Base-by-base conservation (phyloP, 1,139 yeast species). In the Spathaspora sp. region DNA sequence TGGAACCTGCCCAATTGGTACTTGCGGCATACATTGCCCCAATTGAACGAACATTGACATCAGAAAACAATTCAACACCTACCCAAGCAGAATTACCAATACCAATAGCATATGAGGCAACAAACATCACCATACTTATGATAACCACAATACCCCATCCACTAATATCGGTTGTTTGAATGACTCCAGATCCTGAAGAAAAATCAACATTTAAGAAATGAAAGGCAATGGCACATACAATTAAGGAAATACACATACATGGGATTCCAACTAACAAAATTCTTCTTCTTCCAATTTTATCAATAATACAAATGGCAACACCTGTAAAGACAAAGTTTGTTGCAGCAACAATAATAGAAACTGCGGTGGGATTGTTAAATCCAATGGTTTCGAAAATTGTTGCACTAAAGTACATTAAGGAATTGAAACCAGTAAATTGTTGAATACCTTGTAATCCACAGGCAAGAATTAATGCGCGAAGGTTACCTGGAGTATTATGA, bases 21-120 rank as follows among this genome's bases (percentile, higher is more conserved):
- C 91, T 89, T n/a, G 97, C 88, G 2, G 97, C 91, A 58, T 82
- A 85, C 55, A 96, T 87, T 2, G 90, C 85, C 49, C 98, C 99
- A 39, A 89, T 78, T 46, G 97, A 95, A 64, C 99, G 82, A 36
- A 91, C 97, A 54, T 83, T 81, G 39, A 74, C 78, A 74, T 90
- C 96, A 24, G 97, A 93, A 72, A 91, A 89, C 58, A 90, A 72
- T 67, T 91, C 99, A 45, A 93, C 88, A 61, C 95, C 98, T 59
- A 93, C 96, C 99, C 99, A 91, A 43, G 99, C 98, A 50, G 89
- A 91, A 63, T 91, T 89, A 67, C 99, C 99, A 56, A 90, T 88
- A 56, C 98, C 98, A 54, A 89, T 74, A 39, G 97, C 96, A 63
- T 90, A 91, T 50, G 86, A 83, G 5, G 96, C 96, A 43, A 90